Evolutionary conservation across 2,329 filamentous ascomycete genomes (phyloP), one percentile per base, ranked within the genome.

Genomic region (Ophiosphaerella herpotricha): DNA sequence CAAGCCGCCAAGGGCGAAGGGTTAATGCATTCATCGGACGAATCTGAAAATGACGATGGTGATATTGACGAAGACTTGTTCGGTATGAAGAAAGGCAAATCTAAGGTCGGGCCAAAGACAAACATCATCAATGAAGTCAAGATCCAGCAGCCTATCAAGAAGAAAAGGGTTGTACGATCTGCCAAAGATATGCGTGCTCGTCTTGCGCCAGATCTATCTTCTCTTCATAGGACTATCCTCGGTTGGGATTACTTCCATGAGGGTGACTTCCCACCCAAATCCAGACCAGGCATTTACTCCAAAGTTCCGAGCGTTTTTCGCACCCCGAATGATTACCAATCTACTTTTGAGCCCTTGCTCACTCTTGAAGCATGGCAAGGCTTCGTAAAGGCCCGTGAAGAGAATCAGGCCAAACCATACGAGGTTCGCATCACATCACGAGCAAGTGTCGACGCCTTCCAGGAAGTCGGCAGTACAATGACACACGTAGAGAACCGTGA

Each of bases 311-410:
- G 90, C 54, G 85, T 84, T 0, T 99, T 96, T 74, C 73, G 79
- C 24, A 86, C 91, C 60, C 89, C 91, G 0, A 77, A 77, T 37
- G 86, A 89, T 42, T 99, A 99, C 70, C 90, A 95, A 70, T 81
- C 85, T 51, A 96, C 91, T 0, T 99, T 99, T 73, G 87, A 95
- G 59, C 92, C 93, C 5, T 80, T 99, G 18, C 81, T 99, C 31
- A 85, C 94, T 26, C 87, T 96, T 23, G 94, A 99, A 77, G 93
- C 93, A 26, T 99, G 94, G 94, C 89, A 95, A 68, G 89, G 90
- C 4, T 94, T 99, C 70, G 87, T 95, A 43, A 92, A 91, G 42
- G 84, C 90, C 16, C 92, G 92, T 70, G 91, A 97, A 65, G 94
- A 99, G 72, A 85, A 87, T 40, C 89, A 83, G 16, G 85, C 86